Conservation (phyloP, 192 early-diverging fungal species). For the Backusella luteola region DNA sequence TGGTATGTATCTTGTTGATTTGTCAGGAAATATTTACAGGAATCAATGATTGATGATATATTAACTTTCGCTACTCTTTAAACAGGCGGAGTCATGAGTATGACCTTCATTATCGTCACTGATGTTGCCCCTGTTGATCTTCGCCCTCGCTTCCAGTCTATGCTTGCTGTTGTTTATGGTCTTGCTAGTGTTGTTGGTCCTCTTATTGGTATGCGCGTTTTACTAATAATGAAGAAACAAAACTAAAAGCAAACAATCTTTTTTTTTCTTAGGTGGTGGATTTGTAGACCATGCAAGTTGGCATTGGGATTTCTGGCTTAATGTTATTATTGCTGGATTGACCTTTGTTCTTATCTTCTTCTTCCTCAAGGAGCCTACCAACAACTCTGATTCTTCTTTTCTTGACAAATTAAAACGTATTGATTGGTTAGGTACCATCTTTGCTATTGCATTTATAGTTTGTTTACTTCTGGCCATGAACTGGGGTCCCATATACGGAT, state of each 20-base stretch:
- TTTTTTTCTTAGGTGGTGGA: conserved; percentile 53
- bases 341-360: conserved; percentile 25
- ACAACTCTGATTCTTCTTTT: conserved; percentile 34
- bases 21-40: too few relatives aligned
- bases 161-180: conserved; percentile 57
- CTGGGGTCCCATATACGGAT: conserved; percentile 64
- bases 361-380: conserved; percentile 50
- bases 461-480: conserved; percentile 56
- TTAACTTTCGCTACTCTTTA: too few relatives aligned
- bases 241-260: neutral
- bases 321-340: conserved; percentile 16
- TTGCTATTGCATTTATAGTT: conserved; percentile 50
- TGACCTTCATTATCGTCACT: conserved; percentile 65
- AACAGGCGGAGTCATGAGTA: conserved; percentile 43
- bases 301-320: conserved; percentile 68
- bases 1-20: conserved; percentile 30
- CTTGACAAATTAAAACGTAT: conserved; percentile 53
- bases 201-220: conserved; percentile 28
- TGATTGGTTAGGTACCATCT: conserved; percentile 57
- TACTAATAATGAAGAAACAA: neutral
- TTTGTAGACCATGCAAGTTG: conserved; percentile 66
- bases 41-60: too few relatives aligned
- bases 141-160: conserved; percentile 63
- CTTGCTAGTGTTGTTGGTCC: conserved; percentile 67
- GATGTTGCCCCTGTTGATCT: conserved; percentile 65